Evolutionary conservation across 2,329 filamentous ascomycete species (phyloP), one percentile per base, ranked within the genome.

Genomic region (Saccharata proteae): DNA sequence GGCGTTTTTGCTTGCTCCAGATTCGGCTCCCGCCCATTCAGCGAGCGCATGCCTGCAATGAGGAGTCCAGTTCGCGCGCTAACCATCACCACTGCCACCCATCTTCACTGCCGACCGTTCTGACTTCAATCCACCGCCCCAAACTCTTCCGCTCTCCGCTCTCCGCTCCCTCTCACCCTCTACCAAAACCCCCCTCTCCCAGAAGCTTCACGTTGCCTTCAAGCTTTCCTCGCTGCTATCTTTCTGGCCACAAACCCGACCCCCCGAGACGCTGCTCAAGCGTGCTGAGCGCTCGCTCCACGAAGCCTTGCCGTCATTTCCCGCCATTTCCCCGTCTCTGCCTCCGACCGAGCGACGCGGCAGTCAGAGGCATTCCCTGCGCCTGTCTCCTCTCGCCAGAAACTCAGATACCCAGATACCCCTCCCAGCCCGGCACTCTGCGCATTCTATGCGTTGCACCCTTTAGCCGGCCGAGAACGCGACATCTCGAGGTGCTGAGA

Each of bases 41-140:
- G n/a, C n/a, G 16, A 22, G 26, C 32, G 16, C 32, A 34, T 28
- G 26, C 31, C 20, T 29, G 31, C 31, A 29, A 34, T 28, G 31
- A 34, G 26, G 32, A 34, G 32, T 24, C 26, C 32, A 34, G 29
- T 34, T 34, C 32, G 26, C 32, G n/a, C n/a, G 32, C 32, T 30
- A 30, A 30, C 32, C 27, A 26, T 15, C 26, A 24, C 17, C 32
- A 25, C 16, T 23, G 25, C 32, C 21, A 34, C 19, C 4, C 19
- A n/a, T 6, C 26, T 26, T 24, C 20, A 26, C 32, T 29, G 23
- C 12, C 30, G 22, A 25, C 30, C 22, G 30, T 19, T 30, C 32
- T 34, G 30, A 32, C 27, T 16, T 35, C 30, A 32, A 21, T 32
- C 24, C 7, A 21, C 19, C 7, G 7, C 19, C n/a, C 19, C 7